These are phyloP conservation scores for Stephanocyclus meneghinianus DNA, from an alignment of 352 stramenopile species.

Conservation along the genomic window DNA sequence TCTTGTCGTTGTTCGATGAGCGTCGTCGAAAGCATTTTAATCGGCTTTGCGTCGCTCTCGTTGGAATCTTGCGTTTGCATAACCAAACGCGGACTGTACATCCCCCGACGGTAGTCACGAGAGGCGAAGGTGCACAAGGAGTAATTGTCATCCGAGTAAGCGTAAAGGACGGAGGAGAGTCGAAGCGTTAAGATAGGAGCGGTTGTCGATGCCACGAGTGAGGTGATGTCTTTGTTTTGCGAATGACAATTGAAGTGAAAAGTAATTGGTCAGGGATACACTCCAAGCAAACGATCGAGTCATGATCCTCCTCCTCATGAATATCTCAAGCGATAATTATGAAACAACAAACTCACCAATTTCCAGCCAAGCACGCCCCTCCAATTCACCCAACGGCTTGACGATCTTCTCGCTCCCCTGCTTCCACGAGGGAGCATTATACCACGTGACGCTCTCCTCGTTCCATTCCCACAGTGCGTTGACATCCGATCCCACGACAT, in stretches of 20 bases:
- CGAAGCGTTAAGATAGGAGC: background rate
- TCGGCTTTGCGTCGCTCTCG: background rate
- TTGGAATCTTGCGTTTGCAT: background rate
- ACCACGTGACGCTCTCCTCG: slow-evolving; percentile 11
- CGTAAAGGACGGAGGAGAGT: slow-evolving; percentile 13
- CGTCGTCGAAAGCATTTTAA: background rate
- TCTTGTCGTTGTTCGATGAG: background rate
- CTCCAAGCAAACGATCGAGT: background rate
- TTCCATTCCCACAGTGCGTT: background rate
- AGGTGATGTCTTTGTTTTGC: background rate
- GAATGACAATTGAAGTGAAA: background rate
- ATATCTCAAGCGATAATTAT: background rate
- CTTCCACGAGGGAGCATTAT: slow-evolving; percentile 5
- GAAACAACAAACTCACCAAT: slow-evolving; percentile 2
- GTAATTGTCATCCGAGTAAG: background rate
- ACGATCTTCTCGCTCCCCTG: slow-evolving; percentile 13
- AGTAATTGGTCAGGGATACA: background rate
- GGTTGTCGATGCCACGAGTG: background rate
- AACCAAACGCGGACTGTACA: background rate
- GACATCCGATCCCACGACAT: background rate
- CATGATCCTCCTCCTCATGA: background rate
- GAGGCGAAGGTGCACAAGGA: slow-evolving; percentile 10
- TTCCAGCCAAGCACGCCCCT: background rate
- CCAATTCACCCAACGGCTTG: background rate
- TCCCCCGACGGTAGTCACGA: slow-evolving; percentile 6